These are phyloP conservation scores for Cladochytrium replicatum DNA, from an alignment of 192 early-diverging fungal genomes.

Conservation along the genomic window DNA sequence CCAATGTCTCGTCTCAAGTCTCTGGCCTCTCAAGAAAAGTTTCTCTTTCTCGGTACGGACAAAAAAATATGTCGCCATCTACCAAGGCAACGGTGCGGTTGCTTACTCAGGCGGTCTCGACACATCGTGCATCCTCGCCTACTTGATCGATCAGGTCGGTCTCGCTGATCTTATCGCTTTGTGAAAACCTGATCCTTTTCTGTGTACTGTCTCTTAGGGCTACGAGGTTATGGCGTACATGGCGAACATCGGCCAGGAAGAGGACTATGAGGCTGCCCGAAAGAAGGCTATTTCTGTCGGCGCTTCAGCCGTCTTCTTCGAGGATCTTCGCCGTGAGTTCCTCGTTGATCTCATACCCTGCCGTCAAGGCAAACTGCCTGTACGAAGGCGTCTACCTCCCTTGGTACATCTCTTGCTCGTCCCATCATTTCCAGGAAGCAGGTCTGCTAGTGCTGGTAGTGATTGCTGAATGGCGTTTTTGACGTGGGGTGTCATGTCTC, in stretches of 20 bases:
- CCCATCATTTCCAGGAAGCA: conserved; percentile 83
- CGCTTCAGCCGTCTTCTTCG: conserved; percentile 88
- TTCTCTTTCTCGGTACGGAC: too few species aligned
- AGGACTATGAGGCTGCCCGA: conserved; percentile 92
- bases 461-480: background rate
- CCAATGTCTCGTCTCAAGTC: too few species aligned
- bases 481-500: conserved; percentile 17
- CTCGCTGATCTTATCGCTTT: background rate
- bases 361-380: conserved; percentile 87
- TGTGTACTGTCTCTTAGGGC: conserved; percentile 38
- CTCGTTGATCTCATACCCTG: conserved; percentile 88
- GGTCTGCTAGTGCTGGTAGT: too few species aligned
- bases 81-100: conserved; percentile 79
- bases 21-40: too few species aligned
- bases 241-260: conserved; percentile 98
- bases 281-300: conserved; percentile 89
- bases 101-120: conserved; percentile 98
- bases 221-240: conserved; percentile 96
- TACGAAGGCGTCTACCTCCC: conserved; percentile 95
- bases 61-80: too few species aligned
- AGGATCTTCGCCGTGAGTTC: conserved; percentile 90
- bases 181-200: conserved; percentile 1
- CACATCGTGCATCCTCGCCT: conserved; percentile 97
- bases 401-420: conserved; percentile 95
- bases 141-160: conserved; percentile 87